A percentile compares a stretch with the other conserved stretches of the same genome.
These are phyloP conservation scores for Alternaria metachromatica DNA, from an alignment of 2,329 filamentous ascomycete genomes.

Conservation along the genomic window DNA sequence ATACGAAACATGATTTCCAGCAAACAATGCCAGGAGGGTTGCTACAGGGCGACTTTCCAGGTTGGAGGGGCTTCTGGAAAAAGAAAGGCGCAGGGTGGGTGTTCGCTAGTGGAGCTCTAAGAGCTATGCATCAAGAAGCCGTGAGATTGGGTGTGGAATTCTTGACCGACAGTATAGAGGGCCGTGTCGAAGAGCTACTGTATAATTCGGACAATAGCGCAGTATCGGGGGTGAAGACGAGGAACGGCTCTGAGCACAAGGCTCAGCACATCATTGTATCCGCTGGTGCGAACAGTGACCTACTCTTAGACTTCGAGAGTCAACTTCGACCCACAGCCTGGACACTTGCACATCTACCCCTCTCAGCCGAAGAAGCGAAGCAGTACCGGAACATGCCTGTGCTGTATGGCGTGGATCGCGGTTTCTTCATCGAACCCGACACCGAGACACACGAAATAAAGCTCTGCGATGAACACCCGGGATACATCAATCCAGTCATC, in stretches of 20 bases:
- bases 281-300: slow-evolving; percentile 57
- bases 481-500: slow-evolving; percentile 59
- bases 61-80: slow-evolving; percentile 60
- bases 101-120: slow-evolving; percentile 58
- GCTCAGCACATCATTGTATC: slow-evolving; percentile 58
- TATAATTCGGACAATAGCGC: slow-evolving; percentile 32
- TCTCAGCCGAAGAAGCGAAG: slow-evolving; percentile 55
- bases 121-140: slow-evolving; percentile 55
- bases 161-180: slow-evolving; percentile 50
- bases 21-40: slow-evolving; percentile 61
- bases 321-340: slow-evolving; percentile 63
- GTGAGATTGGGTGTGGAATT: slow-evolving; percentile 56
- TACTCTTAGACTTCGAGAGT: slow-evolving; percentile 58
- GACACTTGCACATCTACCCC: slow-evolving; percentile 60
- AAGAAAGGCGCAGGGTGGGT: slow-evolving; percentile 60
- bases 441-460: slow-evolving; percentile 55
- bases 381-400: slow-evolving; percentile 59
- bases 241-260: slow-evolving; percentile 50
- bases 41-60: slow-evolving; percentile 57
- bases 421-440: slow-evolving; percentile 60
- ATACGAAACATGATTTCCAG: slow-evolving; percentile 55
- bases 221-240: slow-evolving; percentile 54
- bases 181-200: slow-evolving; percentile 50
- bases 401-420: slow-evolving; percentile 57
- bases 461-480: slow-evolving; percentile 64